Conservation (phyloP, 2,329 filamentous ascomycete species). For the Diaporthe nobilis region DNA sequence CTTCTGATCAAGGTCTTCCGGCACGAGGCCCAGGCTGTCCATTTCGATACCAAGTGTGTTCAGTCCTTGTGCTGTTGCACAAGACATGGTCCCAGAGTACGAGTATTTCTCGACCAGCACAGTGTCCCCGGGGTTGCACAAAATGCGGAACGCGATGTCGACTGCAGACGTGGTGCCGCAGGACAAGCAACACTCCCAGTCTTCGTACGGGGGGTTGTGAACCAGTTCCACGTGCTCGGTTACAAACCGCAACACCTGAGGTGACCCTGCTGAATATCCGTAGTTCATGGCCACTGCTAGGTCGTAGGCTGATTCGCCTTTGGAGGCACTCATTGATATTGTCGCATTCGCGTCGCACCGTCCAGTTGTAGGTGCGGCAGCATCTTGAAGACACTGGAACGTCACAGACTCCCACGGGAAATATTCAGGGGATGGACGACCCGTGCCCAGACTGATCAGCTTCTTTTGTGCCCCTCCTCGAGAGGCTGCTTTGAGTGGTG, state of each 20-base stretch:
- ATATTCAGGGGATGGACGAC: background rate
- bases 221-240: slow-evolving; percentile 5
- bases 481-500: background rate
- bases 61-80: slow-evolving; percentile 73
- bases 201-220: background rate
- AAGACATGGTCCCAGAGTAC: slow-evolving; percentile 69
- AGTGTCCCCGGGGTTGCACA: background rate
- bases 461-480: no score
- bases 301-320: background rate
- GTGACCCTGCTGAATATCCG: background rate
- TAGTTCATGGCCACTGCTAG: background rate
- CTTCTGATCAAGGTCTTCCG: slow-evolving; percentile 72
- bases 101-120: background rate
- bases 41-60: slow-evolving; percentile 73
- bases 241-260: background rate
- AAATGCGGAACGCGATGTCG: background rate
- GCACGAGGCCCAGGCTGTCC: slow-evolving; percentile 76
- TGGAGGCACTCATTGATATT: background rate
- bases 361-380: background rate
- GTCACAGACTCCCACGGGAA: background rate
- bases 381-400: background rate
- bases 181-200: background rate
- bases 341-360: background rate
- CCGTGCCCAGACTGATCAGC: background rate
- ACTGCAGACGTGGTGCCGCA: background rate